Conservation (phyloP, 2,329 filamentous ascomycete genomes). For the Penicillium capsulatum region DNA sequence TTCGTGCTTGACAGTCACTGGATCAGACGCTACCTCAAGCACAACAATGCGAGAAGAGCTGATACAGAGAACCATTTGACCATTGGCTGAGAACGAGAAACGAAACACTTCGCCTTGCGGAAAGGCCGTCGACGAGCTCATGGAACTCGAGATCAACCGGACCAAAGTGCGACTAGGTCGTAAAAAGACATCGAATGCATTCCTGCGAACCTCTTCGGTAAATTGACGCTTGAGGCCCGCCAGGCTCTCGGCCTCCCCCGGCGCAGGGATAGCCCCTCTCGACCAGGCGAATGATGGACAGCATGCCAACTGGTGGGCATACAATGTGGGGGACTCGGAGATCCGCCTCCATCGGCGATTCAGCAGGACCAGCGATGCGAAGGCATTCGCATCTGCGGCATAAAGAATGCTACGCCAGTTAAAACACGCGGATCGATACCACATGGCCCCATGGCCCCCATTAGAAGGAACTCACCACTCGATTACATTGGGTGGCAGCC, state of each 20-base stretch:
- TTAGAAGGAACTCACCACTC: constrained; percentile 16
- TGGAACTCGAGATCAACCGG: constrained; percentile 76
- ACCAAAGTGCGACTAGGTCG: constrained; percentile 67
- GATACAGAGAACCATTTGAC: constrained; percentile 71
- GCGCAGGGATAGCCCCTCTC: constrained; percentile 31
- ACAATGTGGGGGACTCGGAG: constrained; percentile 43
- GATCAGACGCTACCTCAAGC: constrained; percentile 60
- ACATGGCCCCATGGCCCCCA: constrained; percentile 1
- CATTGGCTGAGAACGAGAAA: constrained; percentile 72
- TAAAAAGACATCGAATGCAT: constrained; percentile 71
- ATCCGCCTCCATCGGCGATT: constrained; percentile 44
- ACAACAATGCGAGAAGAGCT: constrained; percentile 83
- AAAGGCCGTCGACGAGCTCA: constrained; percentile 73
- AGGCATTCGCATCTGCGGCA: constrained; percentile 44
- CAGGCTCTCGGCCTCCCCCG: constrained; percentile 48
- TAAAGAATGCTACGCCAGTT: constrained; percentile 43
- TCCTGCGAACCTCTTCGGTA: constrained; percentile 66
- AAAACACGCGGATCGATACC: constrained; percentile 7
- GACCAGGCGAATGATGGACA: constrained; percentile 42
- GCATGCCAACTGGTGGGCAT: constrained; percentile 45
- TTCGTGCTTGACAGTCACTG: constrained; percentile 66
- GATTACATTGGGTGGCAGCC: constrained; percentile 22
- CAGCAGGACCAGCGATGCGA: constrained; percentile 45
- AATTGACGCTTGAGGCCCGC: constrained; percentile 62
- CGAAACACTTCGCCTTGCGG: constrained; percentile 82